Conservation (phyloP, 345 rosid genomes). For the Laguncularia racemosa region DNA sequence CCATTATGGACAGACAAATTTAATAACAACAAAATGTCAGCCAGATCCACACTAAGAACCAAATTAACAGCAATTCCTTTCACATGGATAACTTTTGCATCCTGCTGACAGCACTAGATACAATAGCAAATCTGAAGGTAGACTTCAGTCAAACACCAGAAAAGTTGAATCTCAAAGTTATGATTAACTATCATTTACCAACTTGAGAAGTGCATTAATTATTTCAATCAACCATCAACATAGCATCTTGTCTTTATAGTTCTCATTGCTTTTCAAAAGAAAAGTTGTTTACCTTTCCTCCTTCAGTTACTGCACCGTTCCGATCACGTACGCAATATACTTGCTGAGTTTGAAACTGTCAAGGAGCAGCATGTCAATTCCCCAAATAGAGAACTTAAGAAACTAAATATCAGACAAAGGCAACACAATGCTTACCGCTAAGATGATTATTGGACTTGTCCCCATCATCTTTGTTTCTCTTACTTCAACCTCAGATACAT, state of each 20-base stretch:
- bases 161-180: too few relatives aligned
- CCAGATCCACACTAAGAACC: too few relatives aligned
- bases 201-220: too few relatives aligned
- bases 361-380: background rate
- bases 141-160: too few relatives aligned
- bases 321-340: conserved; percentile 70
- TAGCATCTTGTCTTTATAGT: background rate
- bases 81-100: too few relatives aligned
- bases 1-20: too few relatives aligned
- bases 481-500: conserved; percentile 80
- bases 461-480: conserved; percentile 95
- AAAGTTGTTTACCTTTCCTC: conserved; percentile 59
- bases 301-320: conserved; percentile 71
- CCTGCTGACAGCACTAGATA: too few relatives aligned
- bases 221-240: too few relatives aligned
- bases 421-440: conserved; percentile 37
- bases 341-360: conserved; percentile 89
- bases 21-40: too few relatives aligned
- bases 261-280: background rate
- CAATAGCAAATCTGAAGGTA: too few relatives aligned
- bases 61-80: too few relatives aligned
- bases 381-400: background rate
- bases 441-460: conserved; percentile 60
- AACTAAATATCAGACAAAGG: background rate
- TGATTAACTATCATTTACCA: too few relatives aligned